Evolutionary conservation across 139 green algal species (phyloP), one percentile per base, ranked within the genome.

Genomic region (Chlamydomonas schloesseri): DNA sequence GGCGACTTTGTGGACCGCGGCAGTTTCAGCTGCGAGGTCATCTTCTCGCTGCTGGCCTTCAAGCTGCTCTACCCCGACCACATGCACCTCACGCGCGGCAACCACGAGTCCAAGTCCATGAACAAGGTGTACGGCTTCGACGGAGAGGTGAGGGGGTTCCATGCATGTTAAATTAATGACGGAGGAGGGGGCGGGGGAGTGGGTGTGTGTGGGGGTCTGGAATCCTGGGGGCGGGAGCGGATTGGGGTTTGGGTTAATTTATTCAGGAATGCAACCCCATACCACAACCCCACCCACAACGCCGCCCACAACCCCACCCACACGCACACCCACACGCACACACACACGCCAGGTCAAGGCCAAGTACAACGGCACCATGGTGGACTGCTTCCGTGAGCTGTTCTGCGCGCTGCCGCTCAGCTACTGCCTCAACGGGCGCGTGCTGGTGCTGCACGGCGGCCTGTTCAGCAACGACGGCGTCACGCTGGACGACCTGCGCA

Each of bases 81-180:
- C 82, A 93, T 99, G 90, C 93, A 98, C 88, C 90, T 99, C 10
- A 93, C 96, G 28, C 91, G 98, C 2, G 98, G 98, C 80, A 99
- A 99, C 93, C 97, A 99, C 89, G 98, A 99, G 89, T 95, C 88
- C 78, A 95, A 94, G 71, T 93, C 86, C 81, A 99, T 99, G 98
- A 99, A 99, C 90, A 97, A 96, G 73, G 96, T 99, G 55, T 99
- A 99, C 84, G 97, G 97, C 17, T 99, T 99, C 82, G 93, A 98
- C 24, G 97, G 97, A 28, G 97, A 99, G 94, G 95, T 98, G 36
- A 88, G 92, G 1, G 28, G 17, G 31, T n/a, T n/a, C n/a, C n/a
- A n/a, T n/a, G n/a, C n/a, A n/a, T n/a, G n/a, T n/a, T n/a, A n/a
- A n/a, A n/a, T n/a, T n/a, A n/a, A n/a, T 29, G n/a, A 34, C 10